Evolutionary conservation across 306 rosid species (phyloP), one percentile per base, ranked within the genome.

Genomic region (Biancaea sappan): DNA sequence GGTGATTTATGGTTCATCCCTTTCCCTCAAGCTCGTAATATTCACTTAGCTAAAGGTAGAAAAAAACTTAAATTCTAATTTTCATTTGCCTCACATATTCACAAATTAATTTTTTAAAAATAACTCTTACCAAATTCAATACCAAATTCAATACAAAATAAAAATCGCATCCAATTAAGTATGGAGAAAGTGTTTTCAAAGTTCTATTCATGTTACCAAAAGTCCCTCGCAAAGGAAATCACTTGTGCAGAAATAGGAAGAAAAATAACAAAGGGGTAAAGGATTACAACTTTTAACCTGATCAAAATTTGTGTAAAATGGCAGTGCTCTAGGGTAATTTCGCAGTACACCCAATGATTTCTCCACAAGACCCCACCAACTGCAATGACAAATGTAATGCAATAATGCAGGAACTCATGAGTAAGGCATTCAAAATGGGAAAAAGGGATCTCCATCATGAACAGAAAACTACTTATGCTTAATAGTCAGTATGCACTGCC

Each of bases 291-390:
- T 26, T 69, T 50, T 79, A 57, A 88, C 98, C 98, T 94, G 95
- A 82, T 94, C 97, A 81, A 94, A 94, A 84, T 91, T 90, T 65
- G 97, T 82, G 81, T 78, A 87, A 81, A 94, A 86, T n/a, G 97
- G 97, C 54, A 90, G 84, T 44, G 48, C 58, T 80, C 71, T 56
- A 21, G 85, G 88, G 83, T 79, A 82, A 15, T 76, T 79, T 73
- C 51, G 91, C 66, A 68, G 58, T 43, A 83, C 41, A 64, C 88
- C 96, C 98, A 97, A 94, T 8, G 97, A 94, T 76, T 87, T 90
- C 74, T 86, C 97, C 84, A 94, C 92, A 32, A 88, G 91, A 68
- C 59, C 63, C 98, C 98, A 94, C 97, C 98, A 94, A 61, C 98
- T 94, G 89, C 79, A 87, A 84, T 76, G 60, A 63, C 5, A 70